Percentiles rank a stretch among this genome's conserved stretches.
These are phyloP conservation scores for Marasmius oreades DNA, from an alignment of 1,284 basidiomycete genomes.

Conservation along the genomic window DNA sequence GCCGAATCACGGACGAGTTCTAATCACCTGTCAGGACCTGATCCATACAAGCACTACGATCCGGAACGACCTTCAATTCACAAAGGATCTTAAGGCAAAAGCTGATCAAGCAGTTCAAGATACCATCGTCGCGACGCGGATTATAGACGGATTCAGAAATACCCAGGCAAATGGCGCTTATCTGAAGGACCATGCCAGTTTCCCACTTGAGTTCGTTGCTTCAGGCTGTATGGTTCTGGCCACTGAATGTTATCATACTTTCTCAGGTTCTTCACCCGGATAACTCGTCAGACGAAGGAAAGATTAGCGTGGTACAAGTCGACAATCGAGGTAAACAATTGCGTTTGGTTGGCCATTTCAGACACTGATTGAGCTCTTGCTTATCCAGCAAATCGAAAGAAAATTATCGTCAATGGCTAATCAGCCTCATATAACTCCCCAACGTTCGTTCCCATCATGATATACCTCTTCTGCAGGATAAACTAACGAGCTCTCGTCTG, in stretches of 20 bases:
- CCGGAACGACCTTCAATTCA: constrained; percentile 61
- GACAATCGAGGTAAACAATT: constrained; percentile 62
- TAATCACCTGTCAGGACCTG: constrained; percentile 46
- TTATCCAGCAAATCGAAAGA: constrained; percentile 74
- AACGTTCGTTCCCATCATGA: constrained; percentile 44
- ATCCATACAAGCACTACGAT: constrained; percentile 60
- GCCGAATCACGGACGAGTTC: background rate
- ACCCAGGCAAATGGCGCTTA: constrained; percentile 65
- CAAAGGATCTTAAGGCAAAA: constrained; percentile 65
- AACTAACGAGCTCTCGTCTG: constrained; percentile 1
- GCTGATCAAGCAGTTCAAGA: constrained; percentile 76
- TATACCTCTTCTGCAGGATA: constrained; percentile 4
- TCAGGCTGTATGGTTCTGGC: background rate
- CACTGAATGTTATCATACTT: constrained; percentile 7
- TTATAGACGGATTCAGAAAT: constrained; percentile 73
- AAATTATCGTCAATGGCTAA: constrained; percentile 65
- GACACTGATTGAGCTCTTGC: constrained; percentile 4
- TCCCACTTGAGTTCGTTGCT: constrained; percentile 71
- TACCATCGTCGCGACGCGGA: constrained; percentile 66
- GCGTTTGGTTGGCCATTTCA: background rate
- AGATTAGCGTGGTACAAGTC: constrained; percentile 72
- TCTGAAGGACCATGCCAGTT: constrained; percentile 71
- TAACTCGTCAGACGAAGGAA: constrained; percentile 68
- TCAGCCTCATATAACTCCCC: constrained; percentile 67
- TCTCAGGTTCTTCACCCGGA: constrained; percentile 67